These are phyloP conservation scores for Apiospora pterosperma DNA, from an alignment of 2,329 filamentous ascomycete species.

Conservation along the genomic window DNA sequence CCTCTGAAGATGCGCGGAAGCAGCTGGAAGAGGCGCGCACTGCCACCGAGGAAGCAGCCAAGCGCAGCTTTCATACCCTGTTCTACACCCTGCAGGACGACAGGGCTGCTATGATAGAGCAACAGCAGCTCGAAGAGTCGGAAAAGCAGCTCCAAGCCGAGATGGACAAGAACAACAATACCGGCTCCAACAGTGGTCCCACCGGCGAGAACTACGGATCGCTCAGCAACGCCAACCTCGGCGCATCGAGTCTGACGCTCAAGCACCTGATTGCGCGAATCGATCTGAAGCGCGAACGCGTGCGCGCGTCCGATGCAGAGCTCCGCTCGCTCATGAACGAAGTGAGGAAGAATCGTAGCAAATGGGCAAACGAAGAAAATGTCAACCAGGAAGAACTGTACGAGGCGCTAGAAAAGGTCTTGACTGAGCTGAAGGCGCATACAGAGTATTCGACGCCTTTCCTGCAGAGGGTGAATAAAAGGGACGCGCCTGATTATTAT, in stretches of 20 bases:
- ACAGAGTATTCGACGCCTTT: conserved; percentile 98
- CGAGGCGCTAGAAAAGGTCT: conserved; percentile 92
- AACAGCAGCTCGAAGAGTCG: conserved; percentile 93
- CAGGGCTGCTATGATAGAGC: conserved; percentile 92
- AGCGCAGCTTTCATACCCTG: conserved; percentile 85
- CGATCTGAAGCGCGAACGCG: conserved; percentile 85
- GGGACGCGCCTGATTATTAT: conserved; percentile 95
- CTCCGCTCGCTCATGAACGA: conserved; percentile 92
- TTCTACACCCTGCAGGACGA: conserved; percentile 97
- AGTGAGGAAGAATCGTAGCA: conserved; percentile 95
- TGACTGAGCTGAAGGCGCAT: conserved; percentile 95
- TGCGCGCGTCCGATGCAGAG: conserved; percentile 89
- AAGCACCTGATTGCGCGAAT: conserved; percentile 97
- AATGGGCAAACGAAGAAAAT: conserved; percentile 98
- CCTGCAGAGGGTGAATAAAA: conserved; percentile 89
- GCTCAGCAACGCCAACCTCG: conserved; percentile 88
- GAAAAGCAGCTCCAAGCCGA: conserved; percentile 95
- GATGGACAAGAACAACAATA: conserved; percentile 67
- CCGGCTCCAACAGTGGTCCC: conserved; percentile 45
- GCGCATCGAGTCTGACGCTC: conserved; percentile 90
- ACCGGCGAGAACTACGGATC: conserved; percentile 74
- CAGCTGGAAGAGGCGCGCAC: conserved; percentile 89
- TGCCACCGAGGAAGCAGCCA: conserved; percentile 84
- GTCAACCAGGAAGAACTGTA: conserved; percentile 97
- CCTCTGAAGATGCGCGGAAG: conserved; percentile 85